Percentiles rank a stretch among this genome's conserved stretches.
Evolutionary conservation across 192 early-diverging fungal species (phyloP).

Genomic region (Rhizoclosmatium sp.): DNA sequence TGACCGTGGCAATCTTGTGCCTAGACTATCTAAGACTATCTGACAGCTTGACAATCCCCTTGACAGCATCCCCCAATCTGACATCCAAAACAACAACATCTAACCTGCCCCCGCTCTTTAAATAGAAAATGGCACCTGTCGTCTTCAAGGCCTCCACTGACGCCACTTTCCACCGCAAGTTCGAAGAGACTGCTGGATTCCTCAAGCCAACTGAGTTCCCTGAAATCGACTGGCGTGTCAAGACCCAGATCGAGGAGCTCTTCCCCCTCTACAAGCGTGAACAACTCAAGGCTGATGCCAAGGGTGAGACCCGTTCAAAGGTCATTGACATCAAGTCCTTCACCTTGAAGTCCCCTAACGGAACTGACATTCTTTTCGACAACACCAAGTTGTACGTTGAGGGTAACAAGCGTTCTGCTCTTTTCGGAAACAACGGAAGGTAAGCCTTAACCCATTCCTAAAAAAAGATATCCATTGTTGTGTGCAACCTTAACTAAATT

Average conservation of each 20-base stretch:
- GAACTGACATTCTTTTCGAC: slow-evolving; percentile 25
- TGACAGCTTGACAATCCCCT: too few species aligned
- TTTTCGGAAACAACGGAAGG: slow-evolving; percentile 38
- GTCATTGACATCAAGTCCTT: slow-evolving; percentile 34
- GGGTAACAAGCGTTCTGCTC: slow-evolving; percentile 30
- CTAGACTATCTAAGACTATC: too few species aligned
- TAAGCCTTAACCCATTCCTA: not conserved
- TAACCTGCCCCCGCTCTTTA: too few species aligned
- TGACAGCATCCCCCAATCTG: too few species aligned
- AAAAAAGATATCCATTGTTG: not conserved
- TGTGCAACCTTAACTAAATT: not conserved
- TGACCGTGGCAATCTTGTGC: too few species aligned
- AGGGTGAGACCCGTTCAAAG: slow-evolving; percentile 16
- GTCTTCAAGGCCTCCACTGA: slow-evolving; percentile 7
- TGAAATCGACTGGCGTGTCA: slow-evolving; percentile 22
- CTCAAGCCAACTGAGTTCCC: slow-evolving; percentile 24
- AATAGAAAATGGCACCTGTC: slow-evolving; percentile 1
- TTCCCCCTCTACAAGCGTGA: slow-evolving; percentile 28
- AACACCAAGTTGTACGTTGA: slow-evolving; percentile 31
- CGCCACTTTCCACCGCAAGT: slow-evolving; percentile 28
- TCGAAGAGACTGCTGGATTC: slow-evolving; percentile 31
- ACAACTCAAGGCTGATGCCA: slow-evolving; percentile 28
- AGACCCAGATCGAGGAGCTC: slow-evolving; percentile 25
- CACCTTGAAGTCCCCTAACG: slow-evolving; percentile 27
- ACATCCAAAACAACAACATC: too few species aligned